phyloP scores from a whole-genome alignment of 345 rosid genomes.

The Bruguiera parviflora region DNA sequence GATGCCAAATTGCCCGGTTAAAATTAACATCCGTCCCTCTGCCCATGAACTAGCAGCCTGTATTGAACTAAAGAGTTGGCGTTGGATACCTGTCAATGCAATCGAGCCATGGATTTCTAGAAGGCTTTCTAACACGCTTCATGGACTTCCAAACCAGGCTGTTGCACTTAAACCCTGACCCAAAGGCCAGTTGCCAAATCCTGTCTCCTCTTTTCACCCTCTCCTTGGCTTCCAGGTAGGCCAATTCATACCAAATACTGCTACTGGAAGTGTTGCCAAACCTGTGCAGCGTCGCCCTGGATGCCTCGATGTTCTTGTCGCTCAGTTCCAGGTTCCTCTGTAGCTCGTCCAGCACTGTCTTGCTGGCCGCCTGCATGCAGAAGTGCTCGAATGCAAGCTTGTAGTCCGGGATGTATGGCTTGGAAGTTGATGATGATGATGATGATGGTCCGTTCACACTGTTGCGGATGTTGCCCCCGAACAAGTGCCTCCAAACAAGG shows the following conservation, averaged over 20 bases:
- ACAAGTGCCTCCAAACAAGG: conserved; percentile 47
- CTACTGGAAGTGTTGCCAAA: conserved; percentile 94
- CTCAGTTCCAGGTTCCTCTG: conserved; percentile 79
- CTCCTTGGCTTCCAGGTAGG: conserved; percentile 87
- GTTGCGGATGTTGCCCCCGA: conserved; percentile 10
- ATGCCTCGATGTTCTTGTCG: conserved; percentile 73
- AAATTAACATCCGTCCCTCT: too few relatives aligned
- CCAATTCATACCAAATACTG: conserved; percentile 86
- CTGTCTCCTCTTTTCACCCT: conserved; percentile 69
- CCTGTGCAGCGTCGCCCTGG: conserved; percentile 79
- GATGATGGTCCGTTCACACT: conserved; percentile 11
- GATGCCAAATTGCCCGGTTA: too few relatives aligned
- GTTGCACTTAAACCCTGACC: conserved; percentile 94
- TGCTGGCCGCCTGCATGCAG: conserved; percentile 87
- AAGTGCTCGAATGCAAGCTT: conserved; percentile 95
- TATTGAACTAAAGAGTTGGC: not conserved
- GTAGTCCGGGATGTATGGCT: conserved; percentile 93
- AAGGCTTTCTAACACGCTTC: conserved; percentile 61
- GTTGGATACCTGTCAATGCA: conserved; percentile 65
- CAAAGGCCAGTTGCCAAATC: conserved; percentile 86
- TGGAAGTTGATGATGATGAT: conserved; percentile 31
- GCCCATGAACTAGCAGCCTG: too few relatives aligned
- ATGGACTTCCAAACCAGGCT: conserved; percentile 81
- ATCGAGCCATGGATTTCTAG: conserved; percentile 70
- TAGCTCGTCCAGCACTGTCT: conserved; percentile 73